Percentiles rank a stretch among this genome's conserved stretches.
Conservation (phyloP, 139 green algal species). For the Gonium pectorale region DNA sequence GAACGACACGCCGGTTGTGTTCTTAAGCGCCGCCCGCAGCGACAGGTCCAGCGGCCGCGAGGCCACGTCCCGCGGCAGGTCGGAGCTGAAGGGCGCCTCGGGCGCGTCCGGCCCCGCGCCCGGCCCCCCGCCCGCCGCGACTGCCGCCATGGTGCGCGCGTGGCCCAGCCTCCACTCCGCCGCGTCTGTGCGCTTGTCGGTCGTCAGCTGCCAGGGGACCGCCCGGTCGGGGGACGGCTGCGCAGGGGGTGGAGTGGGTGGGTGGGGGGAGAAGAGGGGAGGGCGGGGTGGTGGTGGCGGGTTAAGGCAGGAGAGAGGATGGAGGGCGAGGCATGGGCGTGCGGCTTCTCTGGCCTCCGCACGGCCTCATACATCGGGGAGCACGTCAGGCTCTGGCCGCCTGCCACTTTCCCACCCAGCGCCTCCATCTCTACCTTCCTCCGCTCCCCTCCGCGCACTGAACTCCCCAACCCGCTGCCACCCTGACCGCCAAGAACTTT, state of each 20-base stretch:
- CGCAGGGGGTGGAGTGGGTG: not conserved
- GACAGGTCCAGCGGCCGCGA: slow-evolving; percentile 17
- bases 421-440: no score
- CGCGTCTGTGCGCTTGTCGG: not conserved
- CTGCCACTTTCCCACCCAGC: no score
- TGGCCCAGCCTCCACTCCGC: slow-evolving; percentile 14
- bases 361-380: no score
- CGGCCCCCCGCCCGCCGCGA: not conserved
- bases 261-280: no score
- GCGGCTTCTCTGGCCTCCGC: no score
- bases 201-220: not conserved
- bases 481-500: no score
- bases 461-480: no score
- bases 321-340: no score
- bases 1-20: slow-evolving; percentile 6
- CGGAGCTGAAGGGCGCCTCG: not conserved
- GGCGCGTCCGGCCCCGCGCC: not conserved
- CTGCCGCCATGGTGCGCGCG: not conserved
- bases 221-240: slow-evolving; percentile 6
- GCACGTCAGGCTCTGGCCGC: no score
- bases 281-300: no score
- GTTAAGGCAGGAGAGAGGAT: no score
- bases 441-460: no score
- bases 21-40: slow-evolving; percentile 1
- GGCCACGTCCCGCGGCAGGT: not conserved